Evolutionary conservation across 1,284 basidiomycete genomes (phyloP).

Genomic region (Cryptococcus sp.): DNA sequence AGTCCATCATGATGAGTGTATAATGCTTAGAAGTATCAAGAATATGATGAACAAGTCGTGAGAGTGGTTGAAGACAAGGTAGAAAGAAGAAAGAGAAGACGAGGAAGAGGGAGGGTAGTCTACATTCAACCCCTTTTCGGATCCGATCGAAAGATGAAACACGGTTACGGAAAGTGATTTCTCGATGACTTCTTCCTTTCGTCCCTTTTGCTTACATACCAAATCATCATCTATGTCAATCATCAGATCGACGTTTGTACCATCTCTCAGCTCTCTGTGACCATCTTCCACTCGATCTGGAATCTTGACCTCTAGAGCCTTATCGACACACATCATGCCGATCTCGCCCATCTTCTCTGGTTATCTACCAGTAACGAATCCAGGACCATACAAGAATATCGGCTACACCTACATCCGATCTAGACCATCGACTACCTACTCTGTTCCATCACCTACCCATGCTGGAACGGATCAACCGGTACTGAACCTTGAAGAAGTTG

Average conservation of each 20-base stretch:
- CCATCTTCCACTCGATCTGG: neutral
- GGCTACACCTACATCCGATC: conserved; percentile 26
- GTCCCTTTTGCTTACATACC: neutral
- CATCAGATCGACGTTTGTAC: neutral
- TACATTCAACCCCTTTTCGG: too few species aligned
- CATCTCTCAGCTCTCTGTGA: neutral
- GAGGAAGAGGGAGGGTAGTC: neutral
- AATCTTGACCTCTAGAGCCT: too few species aligned
- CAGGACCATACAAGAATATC: conserved; percentile 20
- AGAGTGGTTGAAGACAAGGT: neutral
- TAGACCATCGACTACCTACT: conserved; percentile 12
- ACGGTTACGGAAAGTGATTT: neutral
- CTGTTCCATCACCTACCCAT: conserved; percentile 10
- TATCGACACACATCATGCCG: neutral
- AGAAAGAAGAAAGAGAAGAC: neutral
- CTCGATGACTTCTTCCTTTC: neutral
- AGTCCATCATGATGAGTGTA: too few species aligned
- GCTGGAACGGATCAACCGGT: conserved; percentile 17
- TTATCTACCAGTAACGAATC: conserved; percentile 18
- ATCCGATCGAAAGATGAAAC: neutral
- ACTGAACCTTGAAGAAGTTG: conserved; percentile 21
- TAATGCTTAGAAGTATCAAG: neutral
- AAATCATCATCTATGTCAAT: neutral
- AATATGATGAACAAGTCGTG: neutral
- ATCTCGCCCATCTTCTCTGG: conserved; percentile 17